Conservation (phyloP, 257 asterid genomes). For the Gynochthodes officinalis region DNA sequence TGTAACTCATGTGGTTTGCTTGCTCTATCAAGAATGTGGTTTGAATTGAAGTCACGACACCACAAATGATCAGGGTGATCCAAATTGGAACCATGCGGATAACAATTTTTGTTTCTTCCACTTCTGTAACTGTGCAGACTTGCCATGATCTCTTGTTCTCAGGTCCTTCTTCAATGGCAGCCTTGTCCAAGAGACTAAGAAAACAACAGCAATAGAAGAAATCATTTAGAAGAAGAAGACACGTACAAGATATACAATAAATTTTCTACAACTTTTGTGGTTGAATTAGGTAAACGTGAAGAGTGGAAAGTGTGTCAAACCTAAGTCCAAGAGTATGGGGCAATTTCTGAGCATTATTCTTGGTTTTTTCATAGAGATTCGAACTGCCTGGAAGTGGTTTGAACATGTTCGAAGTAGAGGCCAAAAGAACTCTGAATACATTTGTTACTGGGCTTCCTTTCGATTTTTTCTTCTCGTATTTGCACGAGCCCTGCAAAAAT, state of each 20-base stretch:
- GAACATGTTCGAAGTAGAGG: conserved; percentile 30
- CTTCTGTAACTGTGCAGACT: conserved; percentile 1
- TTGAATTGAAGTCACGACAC: conserved; percentile 2
- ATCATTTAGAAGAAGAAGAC: too few species aligned
- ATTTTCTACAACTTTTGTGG: background rate
- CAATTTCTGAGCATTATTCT: background rate
- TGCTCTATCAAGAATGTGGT: conserved; percentile 8
- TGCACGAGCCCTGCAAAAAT: conserved; percentile 32
- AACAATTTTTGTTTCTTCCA: conserved; percentile 6
- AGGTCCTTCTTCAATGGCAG: background rate
- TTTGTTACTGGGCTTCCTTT: conserved; percentile 41
- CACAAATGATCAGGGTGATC: conserved; percentile 11
- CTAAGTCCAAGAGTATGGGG: conserved; percentile 10
- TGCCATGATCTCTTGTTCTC: background rate
- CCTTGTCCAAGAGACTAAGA: conserved; percentile 4
- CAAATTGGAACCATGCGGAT: conserved; percentile 8
- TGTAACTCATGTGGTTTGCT: conserved; percentile 8
- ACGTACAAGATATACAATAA: too few species aligned
- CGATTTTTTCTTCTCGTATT: conserved; percentile 9
- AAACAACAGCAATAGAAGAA: background rate
- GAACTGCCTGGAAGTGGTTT: conserved; percentile 15
- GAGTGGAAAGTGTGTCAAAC: conserved; percentile 6
- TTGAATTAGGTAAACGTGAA: background rate
- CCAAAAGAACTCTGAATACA: conserved; percentile 44
- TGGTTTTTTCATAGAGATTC: conserved; percentile 11